phyloP scores from a whole-genome alignment of 345 rosid species.

The Atalantia buxifolia region DNA sequence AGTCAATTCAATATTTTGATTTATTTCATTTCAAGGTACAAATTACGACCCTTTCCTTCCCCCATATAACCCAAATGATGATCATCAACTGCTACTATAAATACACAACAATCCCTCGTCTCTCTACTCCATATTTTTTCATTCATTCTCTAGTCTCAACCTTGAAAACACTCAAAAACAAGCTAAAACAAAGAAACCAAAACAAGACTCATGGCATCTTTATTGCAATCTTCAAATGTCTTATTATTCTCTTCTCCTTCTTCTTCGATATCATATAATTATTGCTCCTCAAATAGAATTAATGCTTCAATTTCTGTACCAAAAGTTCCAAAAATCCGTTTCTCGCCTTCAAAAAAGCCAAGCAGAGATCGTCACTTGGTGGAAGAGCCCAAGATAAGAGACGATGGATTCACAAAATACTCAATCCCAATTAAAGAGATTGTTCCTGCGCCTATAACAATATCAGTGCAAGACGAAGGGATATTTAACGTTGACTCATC shows the following conservation, averaged over 20 bases:
- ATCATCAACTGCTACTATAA: too few relatives aligned
- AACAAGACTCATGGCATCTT: not conserved
- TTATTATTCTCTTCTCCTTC: too few relatives aligned
- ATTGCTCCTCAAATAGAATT: not conserved
- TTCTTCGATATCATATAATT: too few relatives aligned
- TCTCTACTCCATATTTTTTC: not conserved
- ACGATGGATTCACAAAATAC: not conserved
- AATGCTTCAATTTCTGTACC: slow-evolving; percentile 38
- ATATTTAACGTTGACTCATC: not conserved
- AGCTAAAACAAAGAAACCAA: too few relatives aligned
- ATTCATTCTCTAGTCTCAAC: not conserved
- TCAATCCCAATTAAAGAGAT: slow-evolving; percentile 3
- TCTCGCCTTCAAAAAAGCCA: slow-evolving; percentile 23
- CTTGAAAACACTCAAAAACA: not conserved
- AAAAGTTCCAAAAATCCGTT: slow-evolving; percentile 32
- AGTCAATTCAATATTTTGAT: too few relatives aligned
- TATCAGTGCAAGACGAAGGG: not conserved
- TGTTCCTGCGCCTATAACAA: too few relatives aligned
- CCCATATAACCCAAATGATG: too few relatives aligned
- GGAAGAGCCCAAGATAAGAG: slow-evolving; percentile 2
- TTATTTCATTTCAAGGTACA: too few relatives aligned
- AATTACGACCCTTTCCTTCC: too few relatives aligned
- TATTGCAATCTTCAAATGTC: slow-evolving; percentile 12
- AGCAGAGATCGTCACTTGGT: not conserved
- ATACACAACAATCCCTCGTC: not conserved